Base-by-base conservation (phyloP, 768 basidiomycete species). In the Leccinellum rugosiceps region DNA sequence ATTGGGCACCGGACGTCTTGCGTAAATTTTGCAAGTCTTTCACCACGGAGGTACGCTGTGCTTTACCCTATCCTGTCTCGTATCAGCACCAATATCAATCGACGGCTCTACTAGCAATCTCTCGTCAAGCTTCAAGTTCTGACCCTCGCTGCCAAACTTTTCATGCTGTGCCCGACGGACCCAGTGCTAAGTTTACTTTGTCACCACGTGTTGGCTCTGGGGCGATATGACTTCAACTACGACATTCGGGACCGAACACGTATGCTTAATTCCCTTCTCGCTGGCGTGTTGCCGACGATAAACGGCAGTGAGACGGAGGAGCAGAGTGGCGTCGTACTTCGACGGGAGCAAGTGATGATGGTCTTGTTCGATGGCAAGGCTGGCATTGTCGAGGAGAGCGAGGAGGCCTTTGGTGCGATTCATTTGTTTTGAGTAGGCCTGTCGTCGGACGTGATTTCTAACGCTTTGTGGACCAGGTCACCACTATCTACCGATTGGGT, bases 181-280 rank as follows among this genome's bases (percentile, higher is more conserved):
- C 65, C 67, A 53, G 76, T 75, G 19, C 60, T 92, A 0, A 70
- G 68, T 2, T 78, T 86, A 8, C 76, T 94, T 45, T 78, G 77
- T 57, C 80, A 78, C 48, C 91, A 98, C 67, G 82, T 94, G 19
- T 83, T 97, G 57, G 81, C 83, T 2, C 81, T 97, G 19, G 95
- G 94, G 2, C 81, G 89, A 55, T 98, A 95, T 72, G 97, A 99
- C 72, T 64, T 75, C 19, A 85, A 89, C 65, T 96, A 92, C 72
- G 93, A 97, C 65, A 88, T 98, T 32, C 82, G 97, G 31, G 97
- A 98, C 69, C 86, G 95, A 25, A 87, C 85, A 5, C 82, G 96
- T 51, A 87, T 94, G 81, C 70, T 97, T 26, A 74, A 78, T 17
- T 81, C 87, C 6, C 79, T 98, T 14, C 77, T 96, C 15, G 70